A percentile compares a stretch with the other conserved stretches of the same genome.
Conservation (phyloP, 2,329 filamentous ascomycete species). For the Beauveria pseudobassiana region DNA sequence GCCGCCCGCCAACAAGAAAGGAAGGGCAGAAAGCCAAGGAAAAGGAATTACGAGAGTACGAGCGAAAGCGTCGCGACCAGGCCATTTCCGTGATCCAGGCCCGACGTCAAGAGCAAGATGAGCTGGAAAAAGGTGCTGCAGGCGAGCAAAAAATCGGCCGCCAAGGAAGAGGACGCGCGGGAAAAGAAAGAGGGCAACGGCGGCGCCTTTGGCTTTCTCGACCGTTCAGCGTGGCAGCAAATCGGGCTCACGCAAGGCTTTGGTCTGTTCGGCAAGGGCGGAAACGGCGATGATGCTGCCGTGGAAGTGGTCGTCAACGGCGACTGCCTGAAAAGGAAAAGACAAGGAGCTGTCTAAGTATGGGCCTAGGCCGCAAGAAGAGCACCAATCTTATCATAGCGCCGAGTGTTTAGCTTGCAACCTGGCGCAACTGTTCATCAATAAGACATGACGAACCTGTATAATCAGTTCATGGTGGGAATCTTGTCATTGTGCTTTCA, state of each 20-base stretch:
- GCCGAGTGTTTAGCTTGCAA: not conserved
- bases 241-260: conserved; percentile 71
- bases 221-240: conserved; percentile 67
- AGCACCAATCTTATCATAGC: conserved; percentile 40
- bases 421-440: not conserved
- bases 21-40: conserved; percentile 35
- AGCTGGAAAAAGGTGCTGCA: conserved; percentile 56
- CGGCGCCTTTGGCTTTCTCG: conserved; percentile 44
- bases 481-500: no score
- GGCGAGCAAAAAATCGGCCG: conserved; percentile 56
- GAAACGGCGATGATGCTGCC: conserved; percentile 22
- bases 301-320: conserved; percentile 17
- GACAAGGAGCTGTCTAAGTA: conserved; percentile 60
- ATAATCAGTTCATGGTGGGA: not conserved
- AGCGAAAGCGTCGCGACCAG: conserved; percentile 39
- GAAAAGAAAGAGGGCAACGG: conserved; percentile 33
- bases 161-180: conserved; percentile 39
- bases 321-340: conserved; percentile 35
- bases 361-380: conserved; percentile 64
- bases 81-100: conserved; percentile 46
- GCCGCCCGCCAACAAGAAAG: conserved; percentile 48
- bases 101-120: conserved; percentile 50
- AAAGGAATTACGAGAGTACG: conserved; percentile 30
- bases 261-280: conserved; percentile 52
- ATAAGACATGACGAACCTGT: not conserved